A percentile compares a stretch with the other conserved stretches of the same genome.
These are phyloP conservation scores for Salix arbutifolia DNA, from an alignment of 345 rosid genomes.

Conservation along the genomic window DNA sequence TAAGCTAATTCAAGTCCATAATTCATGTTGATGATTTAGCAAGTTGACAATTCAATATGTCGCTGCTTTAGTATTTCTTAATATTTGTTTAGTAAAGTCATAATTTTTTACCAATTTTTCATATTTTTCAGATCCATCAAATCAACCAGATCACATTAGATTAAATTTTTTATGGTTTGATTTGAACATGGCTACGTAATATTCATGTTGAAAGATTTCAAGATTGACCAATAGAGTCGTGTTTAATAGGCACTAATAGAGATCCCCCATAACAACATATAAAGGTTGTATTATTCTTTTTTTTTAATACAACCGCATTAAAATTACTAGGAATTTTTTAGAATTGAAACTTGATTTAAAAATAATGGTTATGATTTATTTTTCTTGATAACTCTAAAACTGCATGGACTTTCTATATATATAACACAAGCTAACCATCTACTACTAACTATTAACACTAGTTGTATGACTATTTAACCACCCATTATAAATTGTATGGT, in stretches of 20 bases:
- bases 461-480: background rate
- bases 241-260: fast-evolving
- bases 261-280: fast-evolving
- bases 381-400: too few relatives aligned
- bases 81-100: too few relatives aligned
- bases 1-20: too few relatives aligned
- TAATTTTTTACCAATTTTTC: fast-evolving
- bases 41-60: too few relatives aligned
- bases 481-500: background rate
- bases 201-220: fast-evolving
- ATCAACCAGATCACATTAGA: fast-evolving
- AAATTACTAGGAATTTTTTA: background rate
- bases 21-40: too few relatives aligned
- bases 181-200: fast-evolving
- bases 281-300: too few relatives aligned
- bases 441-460: background rate
- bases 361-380: too few relatives aligned
- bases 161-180: fast-evolving
- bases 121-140: fast-evolving
- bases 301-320: too few relatives aligned
- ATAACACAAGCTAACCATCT: too few relatives aligned
- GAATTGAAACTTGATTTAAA: too few relatives aligned
- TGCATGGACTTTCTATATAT: too few relatives aligned
- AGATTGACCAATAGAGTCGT: fast-evolving
- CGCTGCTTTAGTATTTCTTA: too few relatives aligned